Percentiles rank a stretch among this genome's conserved stretches.
phyloP scores from a whole-genome alignment of 768 basidiomycete species.

The Xanthoconium purpureum region DNA sequence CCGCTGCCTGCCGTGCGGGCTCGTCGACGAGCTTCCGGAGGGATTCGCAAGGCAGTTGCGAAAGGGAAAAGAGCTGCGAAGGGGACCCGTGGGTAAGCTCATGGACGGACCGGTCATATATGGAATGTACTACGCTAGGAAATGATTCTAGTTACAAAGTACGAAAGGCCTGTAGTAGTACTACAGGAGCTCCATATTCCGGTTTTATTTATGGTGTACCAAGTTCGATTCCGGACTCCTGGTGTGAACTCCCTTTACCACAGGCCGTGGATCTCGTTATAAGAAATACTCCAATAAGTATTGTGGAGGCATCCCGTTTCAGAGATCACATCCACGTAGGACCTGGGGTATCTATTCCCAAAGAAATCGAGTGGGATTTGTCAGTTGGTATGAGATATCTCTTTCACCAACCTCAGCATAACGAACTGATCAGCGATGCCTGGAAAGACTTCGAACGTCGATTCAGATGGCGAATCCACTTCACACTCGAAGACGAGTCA shows the following conservation, averaged over 20 bases:
- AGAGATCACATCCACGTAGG: background rate
- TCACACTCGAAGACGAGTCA: background rate
- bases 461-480: conserved; percentile 1
- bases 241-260: background rate
- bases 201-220: background rate
- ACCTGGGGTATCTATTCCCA: background rate
- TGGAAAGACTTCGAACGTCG: conserved; percentile 1
- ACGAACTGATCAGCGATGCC: background rate
- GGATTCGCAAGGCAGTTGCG: too few relatives aligned
- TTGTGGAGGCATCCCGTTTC: background rate
- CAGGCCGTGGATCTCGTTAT: background rate
- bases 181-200: too few relatives aligned
- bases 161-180: too few relatives aligned
- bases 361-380: background rate
- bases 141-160: too few relatives aligned
- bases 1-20: too few relatives aligned
- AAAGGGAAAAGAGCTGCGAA: too few relatives aligned
- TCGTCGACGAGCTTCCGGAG: too few relatives aligned
- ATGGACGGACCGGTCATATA: too few relatives aligned
- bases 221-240: background rate
- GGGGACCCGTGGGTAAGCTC: too few relatives aligned
- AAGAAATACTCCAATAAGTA: background rate
- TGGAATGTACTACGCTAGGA: too few relatives aligned
- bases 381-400: conserved; percentile 2
- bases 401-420: background rate